These are phyloP conservation scores for Kwoniella newhampshirensis DNA, from an alignment of 768 basidiomycete species.

Conservation along the genomic window DNA sequence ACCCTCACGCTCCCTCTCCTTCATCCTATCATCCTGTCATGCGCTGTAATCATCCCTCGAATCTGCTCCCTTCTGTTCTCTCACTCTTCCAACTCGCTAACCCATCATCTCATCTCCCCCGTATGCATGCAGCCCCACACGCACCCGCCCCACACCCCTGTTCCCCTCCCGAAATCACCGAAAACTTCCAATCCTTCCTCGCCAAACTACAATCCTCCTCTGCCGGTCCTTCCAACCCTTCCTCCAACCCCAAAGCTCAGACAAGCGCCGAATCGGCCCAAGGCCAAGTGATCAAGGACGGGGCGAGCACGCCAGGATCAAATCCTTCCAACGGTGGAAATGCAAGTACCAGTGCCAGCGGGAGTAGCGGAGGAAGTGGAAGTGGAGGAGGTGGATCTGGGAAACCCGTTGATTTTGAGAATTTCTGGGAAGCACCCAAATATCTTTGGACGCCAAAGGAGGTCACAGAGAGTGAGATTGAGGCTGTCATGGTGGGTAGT, in stretches of 20 bases:
- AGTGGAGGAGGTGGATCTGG: conserved; percentile 3
- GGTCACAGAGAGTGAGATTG: conserved; percentile 48
- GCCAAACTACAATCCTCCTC: conserved; percentile 48
- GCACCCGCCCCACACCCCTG: conserved; percentile 50
- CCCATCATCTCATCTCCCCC: conserved; percentile 8
- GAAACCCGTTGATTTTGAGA: conserved; percentile 47
- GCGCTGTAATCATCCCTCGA: too few species aligned
- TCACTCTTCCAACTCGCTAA: not conserved
- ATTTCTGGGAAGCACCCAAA: conserved; percentile 52
- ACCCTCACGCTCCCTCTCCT: not conserved
- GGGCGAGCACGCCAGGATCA: not conserved
- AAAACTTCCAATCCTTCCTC: conserved; percentile 51
- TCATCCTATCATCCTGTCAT: not conserved
- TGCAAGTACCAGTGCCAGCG: conserved; percentile 1
- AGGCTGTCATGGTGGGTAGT: conserved; percentile 52
- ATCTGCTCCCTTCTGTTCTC: too few species aligned
- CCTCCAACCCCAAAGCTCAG: conserved; percentile 41
- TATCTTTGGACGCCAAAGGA: conserved; percentile 46
- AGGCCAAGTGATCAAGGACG: conserved; percentile 11
- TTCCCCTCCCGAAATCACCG: conserved; percentile 47
- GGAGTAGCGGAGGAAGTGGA: conserved; percentile 3
- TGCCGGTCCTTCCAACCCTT: conserved; percentile 23
- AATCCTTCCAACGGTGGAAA: not conserved
- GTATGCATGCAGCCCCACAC: conserved; percentile 51
- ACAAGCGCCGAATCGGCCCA: conserved; percentile 18